Percentiles rank a stretch among this genome's conserved stretches.
These are phyloP conservation scores for Fonsecaea erecta DNA, from an alignment of 2,329 filamentous ascomycete genomes.

Conservation along the genomic window DNA sequence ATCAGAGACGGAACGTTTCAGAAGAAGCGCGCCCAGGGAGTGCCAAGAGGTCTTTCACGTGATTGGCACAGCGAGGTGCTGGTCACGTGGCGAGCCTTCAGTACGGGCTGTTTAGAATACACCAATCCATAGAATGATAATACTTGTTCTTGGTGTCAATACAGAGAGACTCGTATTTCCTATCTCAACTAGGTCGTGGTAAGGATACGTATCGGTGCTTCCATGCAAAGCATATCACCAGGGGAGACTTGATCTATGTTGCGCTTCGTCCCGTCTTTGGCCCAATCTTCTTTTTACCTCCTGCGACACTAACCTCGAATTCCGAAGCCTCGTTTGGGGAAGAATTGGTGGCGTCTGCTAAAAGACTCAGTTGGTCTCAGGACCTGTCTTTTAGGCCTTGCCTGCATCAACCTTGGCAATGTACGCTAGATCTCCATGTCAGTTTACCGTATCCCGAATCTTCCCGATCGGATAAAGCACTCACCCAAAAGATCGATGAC, in stretches of 20 bases:
- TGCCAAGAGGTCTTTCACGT: conserved; percentile 24
- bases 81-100: conserved; percentile 16
- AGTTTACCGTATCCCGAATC: conserved; percentile 36
- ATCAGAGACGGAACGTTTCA: conserved; percentile 2
- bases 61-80: conserved; percentile 17
- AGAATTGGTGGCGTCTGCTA: neutral
- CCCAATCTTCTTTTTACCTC: conserved; percentile 4
- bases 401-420: conserved; percentile 73
- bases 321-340: conserved; percentile 14
- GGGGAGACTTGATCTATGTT: conserved; percentile 26
- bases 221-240: conserved; percentile 13
- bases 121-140: neutral
- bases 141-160: conserved; percentile 1
- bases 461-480: conserved; percentile 34
- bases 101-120: neutral
- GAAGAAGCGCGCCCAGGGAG: neutral
- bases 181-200: conserved; percentile 9
- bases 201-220: conserved; percentile 22
- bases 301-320: conserved; percentile 4
- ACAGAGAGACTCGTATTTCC: conserved; percentile 11
- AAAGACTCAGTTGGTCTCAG: neutral
- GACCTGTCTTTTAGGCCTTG: conserved; percentile 32
- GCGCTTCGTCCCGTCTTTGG: conserved; percentile 16
- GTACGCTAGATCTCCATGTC: conserved; percentile 60
- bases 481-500: conserved; percentile 73